Evolutionary conservation across 805 yeast genomes (phyloP), one percentile per base, ranked within the genome.

Genomic region (Teunomyces tritomae): DNA sequence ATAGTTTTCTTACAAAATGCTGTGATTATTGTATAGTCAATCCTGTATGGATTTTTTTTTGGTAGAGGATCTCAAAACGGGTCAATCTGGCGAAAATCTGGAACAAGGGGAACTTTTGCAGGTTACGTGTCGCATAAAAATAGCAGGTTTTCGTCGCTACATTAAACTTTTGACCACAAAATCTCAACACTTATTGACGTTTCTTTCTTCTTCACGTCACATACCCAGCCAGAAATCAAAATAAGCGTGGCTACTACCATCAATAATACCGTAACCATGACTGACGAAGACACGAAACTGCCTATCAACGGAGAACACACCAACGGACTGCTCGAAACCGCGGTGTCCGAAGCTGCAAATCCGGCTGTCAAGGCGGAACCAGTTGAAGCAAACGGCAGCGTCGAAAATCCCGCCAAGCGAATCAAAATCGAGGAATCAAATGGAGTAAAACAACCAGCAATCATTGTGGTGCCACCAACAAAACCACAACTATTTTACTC

Each of bases 401-500:
- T 28, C 11, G 43, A 28, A 28, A 29, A 28, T 24, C 24, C 24
- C 8, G 27, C 43, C 4, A 40, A 40, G 14, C 28, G 43, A 9
- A 40, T 40, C 28, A 40, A 40, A 28, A 5, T 28, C 14, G 43
- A 40, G 28, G 43, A 40, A 8, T 28, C 34, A 20, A 42, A 28
- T 32, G 39, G 32, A 26, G 10, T 20, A n/a, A 26, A 24, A 28
- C 29, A 33, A 20, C 26, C 28, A 7, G 40, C 48, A 30, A 51
- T 64, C 34, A 62, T 70, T 14, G 71, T 70, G 28, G 87, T 84
- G 1, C 87, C 90, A 3, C 71, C 72, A 7, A 76, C 79, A 9
- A 73, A 75, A 29, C 92, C 96, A 2, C 83, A 84, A 50, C 71
- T 88, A n/a, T 75, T 76, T 46, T 87, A 87, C 62, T 76, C 79